Percentiles rank a stretch among this genome's conserved stretches.
These are phyloP conservation scores for Millerago galiae DNA, from an alignment of 805 yeast species.

Conservation along the genomic window DNA sequence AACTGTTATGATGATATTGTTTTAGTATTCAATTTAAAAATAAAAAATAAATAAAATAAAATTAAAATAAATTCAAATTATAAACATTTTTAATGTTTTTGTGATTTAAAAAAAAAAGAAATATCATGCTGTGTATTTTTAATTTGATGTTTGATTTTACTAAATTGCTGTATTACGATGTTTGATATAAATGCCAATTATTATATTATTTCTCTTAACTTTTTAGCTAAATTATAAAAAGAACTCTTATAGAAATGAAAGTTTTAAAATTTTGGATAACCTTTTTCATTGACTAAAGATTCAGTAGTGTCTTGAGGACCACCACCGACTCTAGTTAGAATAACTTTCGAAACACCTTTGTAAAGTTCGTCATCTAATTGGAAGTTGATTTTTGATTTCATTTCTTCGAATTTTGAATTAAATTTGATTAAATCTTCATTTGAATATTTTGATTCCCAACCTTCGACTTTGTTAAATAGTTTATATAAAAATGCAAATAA, in stretches of 20 bases:
- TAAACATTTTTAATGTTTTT: neutral
- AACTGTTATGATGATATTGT: neutral
- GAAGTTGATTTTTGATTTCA: conserved; percentile 28
- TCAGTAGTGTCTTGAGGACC: conserved; percentile 69
- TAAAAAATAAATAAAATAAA: neutral
- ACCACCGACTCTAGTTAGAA: conserved; percentile 78
- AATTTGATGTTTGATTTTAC: neutral
- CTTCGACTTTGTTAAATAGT: conserved; percentile 52
- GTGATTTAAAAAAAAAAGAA: neutral
- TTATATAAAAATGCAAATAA: conserved; percentile 66
- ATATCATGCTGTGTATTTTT: neutral
- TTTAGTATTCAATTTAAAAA: neutral
- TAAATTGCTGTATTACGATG: neutral
- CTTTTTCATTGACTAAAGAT: conserved; percentile 52
- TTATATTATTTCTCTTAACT: neutral
- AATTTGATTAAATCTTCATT: conserved; percentile 24
- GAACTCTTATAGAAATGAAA: no score
- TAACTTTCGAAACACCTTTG: conserved; percentile 75
- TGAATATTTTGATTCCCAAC: conserved; percentile 53
- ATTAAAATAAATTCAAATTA: neutral
- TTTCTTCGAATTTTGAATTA: conserved; percentile 21
- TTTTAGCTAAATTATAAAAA: neutral
- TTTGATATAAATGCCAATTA: neutral
- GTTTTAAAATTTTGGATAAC: conserved; percentile 42
- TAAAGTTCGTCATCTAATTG: conserved; percentile 45